These are phyloP conservation scores for Solanum sejunctum DNA, from an alignment of 257 asterid species.

Conservation along the genomic window DNA sequence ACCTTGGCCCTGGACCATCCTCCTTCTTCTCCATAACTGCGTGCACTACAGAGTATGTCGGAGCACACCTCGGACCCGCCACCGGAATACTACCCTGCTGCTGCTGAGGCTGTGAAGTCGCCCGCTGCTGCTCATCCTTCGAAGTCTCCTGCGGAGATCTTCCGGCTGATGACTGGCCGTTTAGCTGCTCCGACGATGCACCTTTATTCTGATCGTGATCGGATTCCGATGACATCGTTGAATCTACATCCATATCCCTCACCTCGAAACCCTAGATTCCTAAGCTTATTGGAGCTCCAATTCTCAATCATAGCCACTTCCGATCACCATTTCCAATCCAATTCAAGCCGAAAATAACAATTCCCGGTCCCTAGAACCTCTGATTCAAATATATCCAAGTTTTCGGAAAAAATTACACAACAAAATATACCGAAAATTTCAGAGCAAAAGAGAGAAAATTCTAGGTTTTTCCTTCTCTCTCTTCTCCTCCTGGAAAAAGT, in stretches of 20 bases:
- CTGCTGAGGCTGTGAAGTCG: constrained; percentile 15
- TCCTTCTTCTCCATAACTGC: constrained; percentile 79
- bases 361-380: constrained; percentile 1
- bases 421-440: neutral
- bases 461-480: neutral
- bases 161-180: constrained; percentile 19
- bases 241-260: constrained; percentile 69
- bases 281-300: constrained; percentile 43
- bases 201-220: constrained; percentile 53
- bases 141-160: constrained; percentile 30
- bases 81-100: constrained; percentile 22
- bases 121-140: constrained; percentile 32
- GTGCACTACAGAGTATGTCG: constrained; percentile 63
- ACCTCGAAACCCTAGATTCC: constrained; percentile 40
- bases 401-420: neutral
- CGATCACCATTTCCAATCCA: constrained; percentile 24
- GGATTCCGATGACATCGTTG: constrained; percentile 57
- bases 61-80: constrained; percentile 89
- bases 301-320: constrained; percentile 32
- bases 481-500: neutral
- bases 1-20: constrained; percentile 97
- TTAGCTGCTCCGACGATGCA: constrained; percentile 30
- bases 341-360: constrained; percentile 2
- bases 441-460: neutral
- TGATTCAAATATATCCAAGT: neutral